Evolutionary conservation across 2,329 filamentous ascomycete genomes (phyloP).

Genomic region (Colletotrichum gloeosporioides): DNA sequence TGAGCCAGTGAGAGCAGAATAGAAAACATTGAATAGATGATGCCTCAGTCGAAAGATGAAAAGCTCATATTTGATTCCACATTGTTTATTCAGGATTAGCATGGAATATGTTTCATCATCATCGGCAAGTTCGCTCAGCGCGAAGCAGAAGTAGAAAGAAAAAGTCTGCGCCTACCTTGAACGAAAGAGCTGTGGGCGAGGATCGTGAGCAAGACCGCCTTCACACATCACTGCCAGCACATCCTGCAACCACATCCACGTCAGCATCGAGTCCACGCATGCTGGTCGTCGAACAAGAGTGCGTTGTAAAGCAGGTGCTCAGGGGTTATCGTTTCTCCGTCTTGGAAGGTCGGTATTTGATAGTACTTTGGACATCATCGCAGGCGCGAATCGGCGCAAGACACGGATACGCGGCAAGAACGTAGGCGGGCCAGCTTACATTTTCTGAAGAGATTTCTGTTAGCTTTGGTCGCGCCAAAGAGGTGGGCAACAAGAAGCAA

Average conservation of each 20-base stretch:
- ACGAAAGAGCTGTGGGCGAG: neutral
- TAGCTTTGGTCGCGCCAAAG: neutral
- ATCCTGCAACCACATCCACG: neutral
- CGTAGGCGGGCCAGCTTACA: neutral
- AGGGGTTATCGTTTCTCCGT: slow-evolving; percentile 39
- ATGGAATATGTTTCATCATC: slow-evolving; percentile 78
- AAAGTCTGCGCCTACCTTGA: slow-evolving; percentile 31
- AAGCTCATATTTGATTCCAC: slow-evolving; percentile 76
- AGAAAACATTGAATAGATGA: slow-evolving; percentile 33
- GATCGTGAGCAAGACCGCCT: neutral
- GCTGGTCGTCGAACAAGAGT: neutral
- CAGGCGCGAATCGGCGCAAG: slow-evolving; percentile 22
- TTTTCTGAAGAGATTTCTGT: neutral
- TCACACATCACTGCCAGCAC: neutral
- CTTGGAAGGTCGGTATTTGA: slow-evolving; percentile 50
- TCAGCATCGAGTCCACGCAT: neutral
- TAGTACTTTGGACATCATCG: slow-evolving; percentile 50
- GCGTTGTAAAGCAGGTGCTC: slow-evolving; percentile 17
- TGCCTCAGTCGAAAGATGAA: slow-evolving; percentile 83
- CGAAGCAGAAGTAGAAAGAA: slow-evolving; percentile 16
- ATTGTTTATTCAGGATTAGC: slow-evolving; percentile 75
- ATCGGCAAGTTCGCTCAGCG: slow-evolving; percentile 39
- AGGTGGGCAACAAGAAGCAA: neutral
- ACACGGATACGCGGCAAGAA: neutral
- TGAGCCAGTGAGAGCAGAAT: slow-evolving; percentile 23